Percentiles rank a stretch among this genome's conserved stretches.
These are phyloP conservation scores for Leishmania braziliensis DNA, from an alignment of 208 protist species.

Conservation along the genomic window DNA sequence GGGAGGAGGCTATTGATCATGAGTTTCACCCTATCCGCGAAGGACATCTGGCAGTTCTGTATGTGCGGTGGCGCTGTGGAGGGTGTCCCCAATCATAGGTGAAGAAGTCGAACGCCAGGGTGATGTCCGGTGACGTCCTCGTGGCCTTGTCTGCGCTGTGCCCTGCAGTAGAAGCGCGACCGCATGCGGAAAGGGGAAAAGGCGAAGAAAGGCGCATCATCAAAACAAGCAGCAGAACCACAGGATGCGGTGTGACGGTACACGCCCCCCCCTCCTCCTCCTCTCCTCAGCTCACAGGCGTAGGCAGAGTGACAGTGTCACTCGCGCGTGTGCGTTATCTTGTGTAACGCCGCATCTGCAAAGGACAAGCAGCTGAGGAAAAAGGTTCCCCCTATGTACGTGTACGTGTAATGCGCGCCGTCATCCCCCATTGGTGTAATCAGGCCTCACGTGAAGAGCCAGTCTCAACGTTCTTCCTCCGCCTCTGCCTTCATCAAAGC, in stretches of 20 bases:
- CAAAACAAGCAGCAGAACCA: not conserved
- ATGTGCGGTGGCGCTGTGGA: not conserved
- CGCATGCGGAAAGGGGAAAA: not conserved
- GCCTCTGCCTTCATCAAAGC: not conserved
- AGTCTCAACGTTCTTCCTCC: not conserved
- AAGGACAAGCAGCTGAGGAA: not conserved
- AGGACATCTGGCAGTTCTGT: not conserved
- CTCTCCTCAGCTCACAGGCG: not conserved
- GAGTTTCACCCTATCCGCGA: not conserved
- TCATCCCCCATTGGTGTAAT: not conserved
- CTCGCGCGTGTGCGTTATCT: not conserved
- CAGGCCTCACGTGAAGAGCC: not conserved
- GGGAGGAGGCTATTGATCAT: too few relatives aligned
- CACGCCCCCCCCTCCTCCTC: not conserved
- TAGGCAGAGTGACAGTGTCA: not conserved
- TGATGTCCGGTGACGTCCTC: not conserved
- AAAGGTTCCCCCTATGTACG: not conserved
- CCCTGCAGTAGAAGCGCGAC: not conserved
- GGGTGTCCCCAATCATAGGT: not conserved
- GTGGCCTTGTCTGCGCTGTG: not conserved
- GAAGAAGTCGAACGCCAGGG: not conserved
- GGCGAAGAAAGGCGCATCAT: not conserved
- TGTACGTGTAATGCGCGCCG: not conserved
- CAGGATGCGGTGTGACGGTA: too few relatives aligned
- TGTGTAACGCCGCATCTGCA: not conserved